Percentiles rank a stretch among this genome's conserved stretches.
phyloP scores from a whole-genome alignment of 2,329 filamentous ascomycete species.

The Diaporthe caulivora region DNA sequence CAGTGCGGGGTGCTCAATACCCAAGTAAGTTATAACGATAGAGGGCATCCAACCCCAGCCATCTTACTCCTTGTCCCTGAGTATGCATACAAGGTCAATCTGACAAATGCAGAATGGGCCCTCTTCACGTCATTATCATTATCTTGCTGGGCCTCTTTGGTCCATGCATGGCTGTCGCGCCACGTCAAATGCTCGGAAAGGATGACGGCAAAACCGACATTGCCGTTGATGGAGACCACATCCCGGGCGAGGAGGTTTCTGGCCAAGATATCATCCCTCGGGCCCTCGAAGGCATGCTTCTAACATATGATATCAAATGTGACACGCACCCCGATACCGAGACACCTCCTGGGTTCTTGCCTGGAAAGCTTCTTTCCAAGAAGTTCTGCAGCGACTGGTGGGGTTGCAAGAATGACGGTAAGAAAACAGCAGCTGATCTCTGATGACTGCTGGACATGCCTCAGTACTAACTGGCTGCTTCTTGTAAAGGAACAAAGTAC shows the following conservation, averaged over 20 bases:
- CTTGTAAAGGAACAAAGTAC: neutral
- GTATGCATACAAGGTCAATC: neutral
- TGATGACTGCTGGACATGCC: neutral
- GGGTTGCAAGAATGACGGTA: neutral
- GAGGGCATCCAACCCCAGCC: too few relatives aligned
- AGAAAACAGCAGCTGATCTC: neutral
- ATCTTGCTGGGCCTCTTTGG: neutral
- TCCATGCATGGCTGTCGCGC: neutral
- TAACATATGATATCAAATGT: neutral
- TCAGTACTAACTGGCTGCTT: neutral
- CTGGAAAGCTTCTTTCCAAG: neutral
- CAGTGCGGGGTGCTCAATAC: too few relatives aligned
- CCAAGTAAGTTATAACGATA: neutral
- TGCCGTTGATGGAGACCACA: neutral
- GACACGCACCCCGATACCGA: neutral
- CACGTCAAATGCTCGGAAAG: neutral
- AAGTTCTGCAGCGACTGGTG: neutral
- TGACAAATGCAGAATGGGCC: neutral
- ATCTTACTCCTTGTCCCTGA: too few relatives aligned
- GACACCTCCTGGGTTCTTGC: neutral
- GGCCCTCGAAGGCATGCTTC: neutral
- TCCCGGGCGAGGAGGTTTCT: neutral
- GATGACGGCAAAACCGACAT: neutral
- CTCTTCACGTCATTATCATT: neutral
- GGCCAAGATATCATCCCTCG: neutral